Evolutionary conservation across 495 filamentous ascomycete species (phyloP), one percentile per base, ranked within the genome.

Genomic region (Melanomma pulvis-pyrius): DNA sequence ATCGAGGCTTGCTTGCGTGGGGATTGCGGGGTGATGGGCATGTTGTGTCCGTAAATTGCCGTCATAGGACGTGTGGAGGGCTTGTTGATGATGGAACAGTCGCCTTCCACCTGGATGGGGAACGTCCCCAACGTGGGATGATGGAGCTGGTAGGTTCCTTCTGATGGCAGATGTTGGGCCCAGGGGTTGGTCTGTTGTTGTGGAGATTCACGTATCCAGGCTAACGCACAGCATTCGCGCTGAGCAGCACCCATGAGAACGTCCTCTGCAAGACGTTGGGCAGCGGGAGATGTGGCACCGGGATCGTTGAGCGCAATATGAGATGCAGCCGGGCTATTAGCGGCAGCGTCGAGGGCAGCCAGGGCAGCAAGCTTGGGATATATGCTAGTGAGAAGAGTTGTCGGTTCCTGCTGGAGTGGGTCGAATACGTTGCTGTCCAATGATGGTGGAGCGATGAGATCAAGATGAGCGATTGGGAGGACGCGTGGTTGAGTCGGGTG

Each of bases 301-400:
- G 83, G 79, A 74, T 76, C 59, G 70, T 55, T 53, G 9, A 67
- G 74, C 1, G 76, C 70, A n/a, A 86, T 67, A 73, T 30, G 72
- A 59, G 59, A 81, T 75, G 59, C 80, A 44, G 59, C 76, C 71
- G 66, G 80, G 66, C 56, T 80, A 63, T 57, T 83, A 78, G 76
- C 77, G 24, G 87, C 84, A 30, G 85, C 80, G 21, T 91, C 89
- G 36, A 90, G 80, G 2, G 87, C 89, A 47, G 90, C 83, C 69
- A 88, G 86, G 2, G 88, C 83, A 1, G 90, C 90, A 15, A 86
- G 81, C 24, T 82, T 80, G 0, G 90, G 89, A 75, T 88, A 90
- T 30, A 93, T 82, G n/a, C 86, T 81, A 0, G 88, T 85, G n/a
- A 92, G 81, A 2, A 92, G 82, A 58, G 26, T 78, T 73, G 29